These are phyloP conservation scores for Claviceps humidiphila DNA, from an alignment of 2,329 filamentous ascomycete species.

Conservation along the genomic window DNA sequence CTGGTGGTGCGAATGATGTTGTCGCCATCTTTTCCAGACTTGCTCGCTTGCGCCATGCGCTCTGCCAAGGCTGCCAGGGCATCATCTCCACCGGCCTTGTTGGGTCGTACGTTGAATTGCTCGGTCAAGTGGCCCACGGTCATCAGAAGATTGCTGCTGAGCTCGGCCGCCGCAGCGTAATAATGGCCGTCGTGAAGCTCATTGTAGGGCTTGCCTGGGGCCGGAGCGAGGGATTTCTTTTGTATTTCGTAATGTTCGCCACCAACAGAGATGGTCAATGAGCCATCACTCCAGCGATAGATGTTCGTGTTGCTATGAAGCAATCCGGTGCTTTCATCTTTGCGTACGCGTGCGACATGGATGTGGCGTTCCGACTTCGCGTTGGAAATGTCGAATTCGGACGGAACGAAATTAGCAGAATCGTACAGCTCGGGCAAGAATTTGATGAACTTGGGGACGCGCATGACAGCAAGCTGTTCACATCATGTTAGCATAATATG, in stretches of 20 bases:
- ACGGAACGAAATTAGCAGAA: constrained; percentile 50
- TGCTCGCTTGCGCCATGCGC: constrained; percentile 50
- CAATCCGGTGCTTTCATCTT: constrained; percentile 49
- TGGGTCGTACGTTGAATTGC: constrained; percentile 55
- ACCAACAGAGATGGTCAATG: constrained; percentile 61
- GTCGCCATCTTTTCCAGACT: constrained; percentile 40
- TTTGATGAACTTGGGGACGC: constrained; percentile 59
- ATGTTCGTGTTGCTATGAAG: constrained; percentile 65
- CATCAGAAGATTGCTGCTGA: constrained; percentile 54
- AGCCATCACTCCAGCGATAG: constrained; percentile 69
- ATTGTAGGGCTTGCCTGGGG: constrained; percentile 45
- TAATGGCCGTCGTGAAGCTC: constrained; percentile 60
- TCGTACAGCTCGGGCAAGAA: constrained; percentile 57
- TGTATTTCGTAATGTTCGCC: constrained; percentile 64
- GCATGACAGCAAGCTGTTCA: constrained; percentile 51
- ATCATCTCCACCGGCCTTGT: constrained; percentile 55
- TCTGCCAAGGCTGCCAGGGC: constrained; percentile 56
- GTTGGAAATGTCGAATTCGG: constrained; percentile 39
- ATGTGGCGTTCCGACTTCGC: constrained; percentile 42
- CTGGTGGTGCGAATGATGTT: constrained; percentile 58
- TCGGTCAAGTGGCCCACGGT: constrained; percentile 66
- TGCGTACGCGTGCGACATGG: constrained; percentile 56
- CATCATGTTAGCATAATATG: not conserved
- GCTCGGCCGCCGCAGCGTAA: constrained; percentile 60
- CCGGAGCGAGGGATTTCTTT: constrained; percentile 55